Conservation (phyloP, 2,329 filamentous ascomycete genomes). For the Aureobasidium sp. region DNA sequence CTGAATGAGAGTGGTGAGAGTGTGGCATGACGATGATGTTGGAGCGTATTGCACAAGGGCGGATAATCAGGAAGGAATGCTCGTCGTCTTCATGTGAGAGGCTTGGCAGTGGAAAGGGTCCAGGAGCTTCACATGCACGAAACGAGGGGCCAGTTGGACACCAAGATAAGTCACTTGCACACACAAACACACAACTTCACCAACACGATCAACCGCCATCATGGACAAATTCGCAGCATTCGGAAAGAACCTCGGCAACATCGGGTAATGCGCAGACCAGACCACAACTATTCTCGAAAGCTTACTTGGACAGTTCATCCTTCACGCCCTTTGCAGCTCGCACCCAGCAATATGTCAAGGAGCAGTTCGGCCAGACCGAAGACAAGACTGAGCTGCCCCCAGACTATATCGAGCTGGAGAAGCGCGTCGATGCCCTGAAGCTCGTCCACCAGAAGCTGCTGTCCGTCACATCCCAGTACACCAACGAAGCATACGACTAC, state of each 20-base stretch:
- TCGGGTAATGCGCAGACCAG: constrained; percentile 43
- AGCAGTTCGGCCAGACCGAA: constrained; percentile 89
- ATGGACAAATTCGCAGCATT: constrained; percentile 68
- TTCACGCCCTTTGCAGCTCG: constrained; percentile 80
- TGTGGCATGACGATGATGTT: constrained; percentile 69
- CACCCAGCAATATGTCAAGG: constrained; percentile 96
- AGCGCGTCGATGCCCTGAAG: constrained; percentile 95
- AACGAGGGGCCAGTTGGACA: neutral
- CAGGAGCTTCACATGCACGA: constrained; percentile 5
- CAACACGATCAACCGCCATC: constrained; percentile 15
- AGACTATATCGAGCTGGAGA: constrained; percentile 97
- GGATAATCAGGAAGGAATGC: neutral
- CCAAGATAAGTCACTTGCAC: neutral
- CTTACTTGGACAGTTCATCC: constrained; percentile 53
- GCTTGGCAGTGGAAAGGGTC: constrained; percentile 8
- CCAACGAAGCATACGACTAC: constrained; percentile 84
- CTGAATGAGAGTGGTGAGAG: constrained; percentile 96
- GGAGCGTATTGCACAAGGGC: neutral
- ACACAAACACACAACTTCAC: neutral
- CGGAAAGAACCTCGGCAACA: constrained; percentile 64
- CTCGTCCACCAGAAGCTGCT: constrained; percentile 96
- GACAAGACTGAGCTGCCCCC: constrained; percentile 97
- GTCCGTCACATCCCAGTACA: constrained; percentile 94
- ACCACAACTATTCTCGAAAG: constrained; percentile 13
- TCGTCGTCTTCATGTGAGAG: constrained; percentile 3